Conservation (phyloP, 2,329 filamentous ascomycete species). For the Fusarium albosuccineum region DNA sequence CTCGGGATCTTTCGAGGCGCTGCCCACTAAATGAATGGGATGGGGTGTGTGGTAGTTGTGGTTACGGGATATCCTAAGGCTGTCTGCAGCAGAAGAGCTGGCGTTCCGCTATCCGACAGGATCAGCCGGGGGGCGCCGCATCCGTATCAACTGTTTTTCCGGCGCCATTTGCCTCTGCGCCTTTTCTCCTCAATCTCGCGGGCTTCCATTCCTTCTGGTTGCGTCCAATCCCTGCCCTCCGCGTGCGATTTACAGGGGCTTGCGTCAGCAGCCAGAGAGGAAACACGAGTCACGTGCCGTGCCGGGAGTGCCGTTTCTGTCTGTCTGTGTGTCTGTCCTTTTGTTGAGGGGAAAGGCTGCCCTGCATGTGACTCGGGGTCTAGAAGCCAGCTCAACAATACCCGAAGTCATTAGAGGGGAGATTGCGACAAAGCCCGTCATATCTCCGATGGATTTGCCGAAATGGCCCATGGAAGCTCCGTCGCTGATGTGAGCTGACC, state of each 20-base stretch:
- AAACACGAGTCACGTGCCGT: constrained; percentile 28
- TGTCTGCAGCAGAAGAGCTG: constrained; percentile 43
- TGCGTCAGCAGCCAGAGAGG: constrained; percentile 35
- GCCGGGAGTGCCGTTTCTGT: constrained; percentile 31
- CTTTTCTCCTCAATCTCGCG: constrained; percentile 6
- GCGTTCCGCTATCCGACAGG: constrained; percentile 39
- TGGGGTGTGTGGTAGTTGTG: constrained; percentile 31
- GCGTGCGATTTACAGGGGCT: constrained; percentile 24
- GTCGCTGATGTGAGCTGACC: constrained; percentile 4
- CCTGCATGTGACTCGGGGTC: constrained; percentile 30
- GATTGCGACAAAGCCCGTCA: constrained; percentile 27
- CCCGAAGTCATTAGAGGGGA: constrained; percentile 1
- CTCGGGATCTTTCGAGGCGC: constrained; percentile 40
- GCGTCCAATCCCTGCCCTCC: constrained; percentile 37
- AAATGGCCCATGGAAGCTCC: constrained; percentile 11
- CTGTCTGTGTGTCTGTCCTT: constrained; percentile 12
- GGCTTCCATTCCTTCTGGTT: constrained; percentile 5
- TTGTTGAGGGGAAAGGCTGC: constrained; percentile 27
- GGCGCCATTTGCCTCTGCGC: constrained; percentile 3
- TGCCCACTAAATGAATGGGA: constrained; percentile 40
- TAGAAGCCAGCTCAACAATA: constrained; percentile 26
- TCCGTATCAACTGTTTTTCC: constrained; percentile 23
- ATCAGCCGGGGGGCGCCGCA: constrained; percentile 32
- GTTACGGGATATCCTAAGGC: constrained; percentile 35
- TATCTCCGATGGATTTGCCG: constrained; percentile 36